Percentiles rank a stretch among this genome's conserved stretches.
These are phyloP conservation scores for Knoxia roxburghii DNA, from an alignment of 257 asterid species.

Conservation along the genomic window DNA sequence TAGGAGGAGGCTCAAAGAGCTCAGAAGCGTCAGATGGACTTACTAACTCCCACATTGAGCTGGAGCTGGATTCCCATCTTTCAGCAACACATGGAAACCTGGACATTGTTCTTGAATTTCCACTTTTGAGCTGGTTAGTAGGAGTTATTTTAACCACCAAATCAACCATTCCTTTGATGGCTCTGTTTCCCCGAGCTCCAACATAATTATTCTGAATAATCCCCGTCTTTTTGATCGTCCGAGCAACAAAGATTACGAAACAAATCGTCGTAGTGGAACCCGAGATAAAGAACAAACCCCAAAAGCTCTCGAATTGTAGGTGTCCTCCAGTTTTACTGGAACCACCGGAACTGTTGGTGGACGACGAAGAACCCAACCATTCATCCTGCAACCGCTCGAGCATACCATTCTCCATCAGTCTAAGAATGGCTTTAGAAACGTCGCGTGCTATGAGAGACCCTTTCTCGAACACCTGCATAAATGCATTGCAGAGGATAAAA, in stretches of 20 bases:
- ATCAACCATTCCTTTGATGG: constrained; percentile 4
- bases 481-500: neutral
- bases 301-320: constrained; percentile 30
- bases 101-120: constrained; percentile 10
- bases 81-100: constrained; percentile 1
- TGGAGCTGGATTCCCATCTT: constrained; percentile 1
- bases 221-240: neutral
- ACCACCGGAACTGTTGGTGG: constrained; percentile 7
- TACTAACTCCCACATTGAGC: constrained; percentile 19
- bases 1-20: too few species aligned
- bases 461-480: constrained; percentile 29
- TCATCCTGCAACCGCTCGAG: constrained; percentile 15
- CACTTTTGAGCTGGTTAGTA: neutral
- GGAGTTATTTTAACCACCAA: neutral
- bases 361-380: constrained; percentile 19
- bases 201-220: neutral
- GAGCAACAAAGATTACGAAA: constrained; percentile 19
- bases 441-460: constrained; percentile 33
- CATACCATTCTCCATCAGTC: constrained; percentile 24
- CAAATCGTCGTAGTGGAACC: constrained; percentile 25
- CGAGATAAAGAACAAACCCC: constrained; percentile 32
- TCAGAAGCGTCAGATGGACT: constrained; percentile 19
- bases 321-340: constrained; percentile 17
- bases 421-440: constrained; percentile 33
- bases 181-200: constrained; percentile 1